Base-by-base conservation (phyloP, 2,329 filamentous ascomycete species). In the Periconia macrospinosa region DNA sequence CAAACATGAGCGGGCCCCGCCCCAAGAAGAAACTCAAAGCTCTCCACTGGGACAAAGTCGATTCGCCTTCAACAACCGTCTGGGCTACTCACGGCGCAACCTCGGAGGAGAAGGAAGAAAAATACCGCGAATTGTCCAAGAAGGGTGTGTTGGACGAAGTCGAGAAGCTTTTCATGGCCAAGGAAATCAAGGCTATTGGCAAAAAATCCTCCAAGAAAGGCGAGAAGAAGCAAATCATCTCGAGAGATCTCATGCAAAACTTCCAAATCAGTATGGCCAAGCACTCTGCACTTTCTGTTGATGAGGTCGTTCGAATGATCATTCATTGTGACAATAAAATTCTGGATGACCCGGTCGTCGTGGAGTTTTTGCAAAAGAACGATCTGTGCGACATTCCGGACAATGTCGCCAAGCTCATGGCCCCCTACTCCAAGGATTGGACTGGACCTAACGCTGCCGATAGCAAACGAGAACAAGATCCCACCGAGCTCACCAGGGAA, bases 11-110 rank as follows among this genome's bases (percentile, higher is more conserved):
- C 35, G 89, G 92, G 56, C 90, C 92, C 49, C 83, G 93, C 64
- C 92, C 94, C 19, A 97, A 97, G 84, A 97, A 96, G 86, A 99
- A 97, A 82, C 91, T 99, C 75, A 99, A 99, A 85, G 93, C 93
- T 54, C 83, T 99, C 63, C 94, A 99, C 78, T 97, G 94, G 93
- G 94, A 99, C 77, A 97, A 97, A 80, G 91, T 99, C 50, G 94
- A 99, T 75, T 85, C 90, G 49, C 90, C 92, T 19, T 86, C 94
- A 71, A 89, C 91, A 47, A 97, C 93, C 50, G 90, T 97, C 65
- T 97, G 93, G 93, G 92, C 92, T 33, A 83, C 86, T 8, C 91
- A 96, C 73, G 85, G 90, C 30, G 89, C 91, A 6, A 95, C 91
- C n/a, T 85, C 87, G 5, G 88, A 95, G 71, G 90, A 89, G 56